phyloP scores from a whole-genome alignment of 2,329 filamentous ascomycete genomes.

The Fusarium camptoceras region DNA sequence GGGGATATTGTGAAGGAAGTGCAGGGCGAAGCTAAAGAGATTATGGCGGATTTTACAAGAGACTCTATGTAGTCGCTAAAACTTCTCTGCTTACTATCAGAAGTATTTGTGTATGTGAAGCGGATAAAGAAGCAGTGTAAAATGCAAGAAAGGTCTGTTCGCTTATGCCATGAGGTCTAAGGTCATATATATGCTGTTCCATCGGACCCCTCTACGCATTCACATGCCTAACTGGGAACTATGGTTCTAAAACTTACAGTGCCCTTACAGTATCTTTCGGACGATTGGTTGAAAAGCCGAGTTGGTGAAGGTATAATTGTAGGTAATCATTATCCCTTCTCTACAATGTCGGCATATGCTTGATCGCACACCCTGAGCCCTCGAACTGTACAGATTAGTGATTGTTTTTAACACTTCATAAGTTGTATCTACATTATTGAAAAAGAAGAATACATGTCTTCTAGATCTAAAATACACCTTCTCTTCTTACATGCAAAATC shows the following conservation, averaged over 20 bases:
- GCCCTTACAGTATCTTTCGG: too few relatives aligned
- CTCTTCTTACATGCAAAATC: background rate
- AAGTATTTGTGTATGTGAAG: background rate
- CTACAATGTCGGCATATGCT: background rate
- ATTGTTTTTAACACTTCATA: background rate
- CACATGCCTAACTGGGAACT: too few relatives aligned
- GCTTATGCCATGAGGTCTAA: background rate
- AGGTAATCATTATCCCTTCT: too few relatives aligned
- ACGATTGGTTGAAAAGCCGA: too few relatives aligned
- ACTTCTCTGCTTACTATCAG: background rate
- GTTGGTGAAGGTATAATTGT: too few relatives aligned
- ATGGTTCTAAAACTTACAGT: too few relatives aligned
- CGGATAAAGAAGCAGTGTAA: background rate
- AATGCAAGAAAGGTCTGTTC: background rate
- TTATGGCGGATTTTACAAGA: conserved; percentile 3
- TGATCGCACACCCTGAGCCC: background rate
- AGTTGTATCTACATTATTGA: background rate
- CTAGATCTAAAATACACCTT: background rate
- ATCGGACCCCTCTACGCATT: too few relatives aligned
- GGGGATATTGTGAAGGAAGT: conserved; percentile 53
- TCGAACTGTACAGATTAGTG: background rate
- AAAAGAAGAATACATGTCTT: background rate
- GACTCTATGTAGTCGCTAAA: background rate
- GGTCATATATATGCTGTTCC: background rate
- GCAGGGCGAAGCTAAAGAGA: conserved; percentile 44